phyloP scores from a whole-genome alignment of 2,329 filamentous ascomycete species.

The Pseudogymnoascus destructans region DNA sequence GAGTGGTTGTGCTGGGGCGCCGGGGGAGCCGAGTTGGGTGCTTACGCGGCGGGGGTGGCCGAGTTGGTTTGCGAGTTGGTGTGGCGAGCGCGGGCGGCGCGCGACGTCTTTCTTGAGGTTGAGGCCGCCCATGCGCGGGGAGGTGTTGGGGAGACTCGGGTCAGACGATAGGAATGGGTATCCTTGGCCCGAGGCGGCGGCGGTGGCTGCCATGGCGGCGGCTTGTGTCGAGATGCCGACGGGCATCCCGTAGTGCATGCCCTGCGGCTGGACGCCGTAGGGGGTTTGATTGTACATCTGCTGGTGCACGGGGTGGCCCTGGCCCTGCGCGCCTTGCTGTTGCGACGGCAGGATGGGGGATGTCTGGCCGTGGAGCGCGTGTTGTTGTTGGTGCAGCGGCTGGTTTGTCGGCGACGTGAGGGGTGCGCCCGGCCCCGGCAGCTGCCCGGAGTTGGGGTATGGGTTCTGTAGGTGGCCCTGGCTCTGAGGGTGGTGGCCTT shows the following conservation, averaged over 20 bases:
- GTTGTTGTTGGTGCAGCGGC: constrained; percentile 47
- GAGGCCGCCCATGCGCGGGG: constrained; percentile 58
- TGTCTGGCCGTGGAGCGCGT: constrained; percentile 46
- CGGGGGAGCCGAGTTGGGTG: constrained; percentile 55
- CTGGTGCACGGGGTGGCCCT: constrained; percentile 44
- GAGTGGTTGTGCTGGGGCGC: constrained; percentile 37
- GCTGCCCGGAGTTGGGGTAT: constrained; percentile 47
- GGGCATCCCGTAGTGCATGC: constrained; percentile 73
- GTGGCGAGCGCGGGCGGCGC: constrained; percentile 59
- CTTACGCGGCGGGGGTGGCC: constrained; percentile 53
- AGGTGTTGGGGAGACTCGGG: constrained; percentile 53
- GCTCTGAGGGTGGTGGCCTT: constrained; percentile 47
- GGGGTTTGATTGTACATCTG: constrained; percentile 65
- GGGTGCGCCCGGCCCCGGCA: constrained; percentile 33
- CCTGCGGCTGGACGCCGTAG: constrained; percentile 59
- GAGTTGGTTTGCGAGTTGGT: constrained; percentile 47
- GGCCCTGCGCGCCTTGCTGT: constrained; percentile 51
- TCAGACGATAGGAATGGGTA: constrained; percentile 61
- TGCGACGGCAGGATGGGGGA: constrained; percentile 73
- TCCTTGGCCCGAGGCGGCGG: constrained; percentile 69
- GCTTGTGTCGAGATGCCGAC: constrained; percentile 54
- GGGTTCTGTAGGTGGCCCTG: constrained; percentile 43
- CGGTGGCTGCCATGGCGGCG: constrained; percentile 83
- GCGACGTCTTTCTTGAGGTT: constrained; percentile 51
- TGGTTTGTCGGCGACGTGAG: constrained; percentile 65